phyloP scores from a whole-genome alignment of 139 green algal species.

The Micromonas pusilla region DNA sequence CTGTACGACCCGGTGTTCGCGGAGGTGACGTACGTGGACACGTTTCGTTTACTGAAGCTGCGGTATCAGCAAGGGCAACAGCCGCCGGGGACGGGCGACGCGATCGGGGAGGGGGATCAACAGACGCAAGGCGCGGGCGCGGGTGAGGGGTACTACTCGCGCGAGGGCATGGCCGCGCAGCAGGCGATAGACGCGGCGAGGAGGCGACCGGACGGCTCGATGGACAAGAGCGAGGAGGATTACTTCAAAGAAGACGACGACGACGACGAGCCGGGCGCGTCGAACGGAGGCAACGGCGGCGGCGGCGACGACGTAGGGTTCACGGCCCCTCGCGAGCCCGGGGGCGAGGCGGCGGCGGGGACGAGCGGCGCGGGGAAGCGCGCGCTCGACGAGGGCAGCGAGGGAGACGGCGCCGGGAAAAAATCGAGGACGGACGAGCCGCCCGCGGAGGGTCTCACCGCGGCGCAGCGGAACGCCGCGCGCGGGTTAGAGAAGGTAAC shows the following conservation, averaged over 20 bases:
- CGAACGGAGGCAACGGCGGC: conserved; percentile 4
- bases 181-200: conserved; percentile 2
- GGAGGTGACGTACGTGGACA: conserved; percentile 71
- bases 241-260: conserved; percentile 52
- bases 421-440: not conserved
- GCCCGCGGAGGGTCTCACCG: conserved; percentile 14
- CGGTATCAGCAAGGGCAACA: conserved; percentile 62
- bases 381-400: conserved; percentile 8
- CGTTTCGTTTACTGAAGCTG: conserved; percentile 64
- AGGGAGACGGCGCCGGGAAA: not conserved
- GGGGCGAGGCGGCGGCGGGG: not conserved
- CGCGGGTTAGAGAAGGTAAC: not conserved
- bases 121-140: not conserved
- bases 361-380: not conserved
- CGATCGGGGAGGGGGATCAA: not conserved
- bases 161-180: not conserved
- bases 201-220: conserved; percentile 45
- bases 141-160: not conserved
- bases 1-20: conserved; percentile 46
- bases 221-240: conserved; percentile 64
- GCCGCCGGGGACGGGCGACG: not conserved
- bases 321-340: too few relatives aligned
- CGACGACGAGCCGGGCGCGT: not conserved
- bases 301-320: too few relatives aligned
- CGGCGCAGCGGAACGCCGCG: conserved; percentile 7